These are phyloP conservation scores for Fragaria nilgerrensis DNA, from an alignment of 306 rosid species.

Conservation along the genomic window DNA sequence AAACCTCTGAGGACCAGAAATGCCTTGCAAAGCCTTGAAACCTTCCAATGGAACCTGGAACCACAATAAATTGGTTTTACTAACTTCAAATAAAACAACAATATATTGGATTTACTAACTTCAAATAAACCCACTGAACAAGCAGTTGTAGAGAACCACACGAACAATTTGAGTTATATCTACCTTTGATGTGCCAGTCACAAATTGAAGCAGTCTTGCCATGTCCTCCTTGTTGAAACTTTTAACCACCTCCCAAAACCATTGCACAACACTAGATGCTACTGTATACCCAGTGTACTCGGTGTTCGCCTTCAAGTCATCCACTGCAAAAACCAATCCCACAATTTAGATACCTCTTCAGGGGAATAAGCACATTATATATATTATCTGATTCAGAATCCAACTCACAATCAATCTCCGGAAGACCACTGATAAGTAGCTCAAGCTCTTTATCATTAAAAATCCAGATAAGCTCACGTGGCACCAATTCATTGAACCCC, in stretches of 20 bases:
- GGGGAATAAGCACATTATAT: constrained; percentile 11
- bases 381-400: neutral
- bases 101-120: neutral
- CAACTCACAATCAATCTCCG: constrained; percentile 94
- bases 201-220: constrained; percentile 98
- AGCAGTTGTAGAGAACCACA: neutral
- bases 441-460: constrained; percentile 97
- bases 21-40: constrained; percentile 96
- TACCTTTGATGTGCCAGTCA: constrained; percentile 99
- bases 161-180: neutral
- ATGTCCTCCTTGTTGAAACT: constrained; percentile 93
- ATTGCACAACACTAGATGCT: constrained; percentile 85
- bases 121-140: neutral
- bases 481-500: constrained; percentile 83
- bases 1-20: constrained; percentile 97
- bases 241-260: constrained; percentile 99
- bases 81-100: constrained; percentile 14
- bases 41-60: constrained; percentile 98
- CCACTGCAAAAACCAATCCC: constrained; percentile 65
- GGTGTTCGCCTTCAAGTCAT: constrained; percentile 81
- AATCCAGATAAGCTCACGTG: constrained; percentile 77
- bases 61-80: constrained; percentile 13
- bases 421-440: constrained; percentile 99
- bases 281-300: constrained; percentile 93
- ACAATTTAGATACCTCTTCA: constrained; percentile 26